phyloP scores from a whole-genome alignment of 2,329 filamentous ascomycete genomes.

The Phialemoniopsis sp. region DNA sequence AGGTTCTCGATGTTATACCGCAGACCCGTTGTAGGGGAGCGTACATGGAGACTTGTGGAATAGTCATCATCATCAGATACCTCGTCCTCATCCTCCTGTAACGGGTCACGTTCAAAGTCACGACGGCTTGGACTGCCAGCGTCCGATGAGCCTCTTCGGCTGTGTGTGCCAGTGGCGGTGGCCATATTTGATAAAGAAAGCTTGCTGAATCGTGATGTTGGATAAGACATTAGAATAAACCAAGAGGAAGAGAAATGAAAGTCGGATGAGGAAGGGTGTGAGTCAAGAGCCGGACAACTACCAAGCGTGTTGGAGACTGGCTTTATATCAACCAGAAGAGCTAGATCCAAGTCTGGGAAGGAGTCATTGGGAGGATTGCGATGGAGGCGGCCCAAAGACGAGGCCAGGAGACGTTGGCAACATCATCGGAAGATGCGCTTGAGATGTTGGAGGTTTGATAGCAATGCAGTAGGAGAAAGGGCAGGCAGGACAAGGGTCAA shows the following conservation, averaged over 20 bases:
- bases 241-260: conserved; percentile 8
- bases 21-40: conserved; percentile 26
- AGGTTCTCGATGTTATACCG: conserved; percentile 24
- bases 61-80: conserved; percentile 19
- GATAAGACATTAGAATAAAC: conserved; percentile 24
- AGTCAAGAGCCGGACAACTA: background rate
- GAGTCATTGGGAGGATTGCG: background rate
- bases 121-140: conserved; percentile 9
- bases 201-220: conserved; percentile 29
- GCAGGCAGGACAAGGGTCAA: too few relatives aligned
- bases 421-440: too few relatives aligned
- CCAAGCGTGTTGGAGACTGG: background rate
- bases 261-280: background rate
- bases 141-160: conserved; percentile 16
- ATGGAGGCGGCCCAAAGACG: background rate
- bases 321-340: background rate
- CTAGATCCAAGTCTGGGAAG: background rate
- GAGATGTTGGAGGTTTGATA: too few relatives aligned
- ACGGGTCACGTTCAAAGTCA: conserved; percentile 13
- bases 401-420: background rate
- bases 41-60: conserved; percentile 9
- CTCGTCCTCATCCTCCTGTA: conserved; percentile 16
- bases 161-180: conserved; percentile 23
- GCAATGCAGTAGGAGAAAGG: too few relatives aligned
- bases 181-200: conserved; percentile 37